Conservation (phyloP, 768 basidiomycete species). For the Boletus tomentosulus region DNA sequence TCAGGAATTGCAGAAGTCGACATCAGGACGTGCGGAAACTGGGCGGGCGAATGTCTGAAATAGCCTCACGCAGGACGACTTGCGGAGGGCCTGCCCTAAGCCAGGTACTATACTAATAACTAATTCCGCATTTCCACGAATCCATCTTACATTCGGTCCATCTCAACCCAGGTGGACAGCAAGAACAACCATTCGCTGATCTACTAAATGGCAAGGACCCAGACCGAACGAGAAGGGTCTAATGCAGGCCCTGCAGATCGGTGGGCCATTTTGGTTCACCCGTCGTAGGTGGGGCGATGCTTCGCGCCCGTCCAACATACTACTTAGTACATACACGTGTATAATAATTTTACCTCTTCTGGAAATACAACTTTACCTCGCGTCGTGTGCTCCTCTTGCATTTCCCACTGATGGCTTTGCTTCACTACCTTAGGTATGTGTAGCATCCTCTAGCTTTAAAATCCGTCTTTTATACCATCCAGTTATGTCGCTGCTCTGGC, state of each 20-base stretch:
- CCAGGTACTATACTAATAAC: too few species aligned
- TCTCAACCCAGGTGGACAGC: constrained; percentile 68
- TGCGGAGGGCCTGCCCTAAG: constrained; percentile 32
- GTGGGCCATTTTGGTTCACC: constrained; percentile 1
- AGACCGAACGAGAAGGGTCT: constrained; percentile 59
- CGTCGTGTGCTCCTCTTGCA: background rate
- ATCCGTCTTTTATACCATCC: background rate
- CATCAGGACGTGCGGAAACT: constrained; percentile 22
- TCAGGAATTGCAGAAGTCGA: constrained; percentile 62
- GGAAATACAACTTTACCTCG: background rate
- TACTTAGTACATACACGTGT: background rate
- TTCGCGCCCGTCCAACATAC: constrained; percentile 44
- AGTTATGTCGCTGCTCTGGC: constrained; percentile 75
- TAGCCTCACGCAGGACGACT: too few species aligned
- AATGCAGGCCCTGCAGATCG: constrained; percentile 50
- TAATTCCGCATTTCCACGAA: too few species aligned
- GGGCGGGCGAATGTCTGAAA: background rate
- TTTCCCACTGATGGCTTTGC: constrained; percentile 43
- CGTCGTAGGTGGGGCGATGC: constrained; percentile 29
- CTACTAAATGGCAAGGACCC: constrained; percentile 78
- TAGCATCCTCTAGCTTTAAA: background rate
- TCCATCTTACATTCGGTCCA: constrained; percentile 56
- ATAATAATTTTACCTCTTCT: background rate
- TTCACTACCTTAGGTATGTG: constrained; percentile 59
- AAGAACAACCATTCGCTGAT: constrained; percentile 34